phyloP scores from a whole-genome alignment of 192 early-diverging fungal species.

The Entomortierella chlamydospora region DNA sequence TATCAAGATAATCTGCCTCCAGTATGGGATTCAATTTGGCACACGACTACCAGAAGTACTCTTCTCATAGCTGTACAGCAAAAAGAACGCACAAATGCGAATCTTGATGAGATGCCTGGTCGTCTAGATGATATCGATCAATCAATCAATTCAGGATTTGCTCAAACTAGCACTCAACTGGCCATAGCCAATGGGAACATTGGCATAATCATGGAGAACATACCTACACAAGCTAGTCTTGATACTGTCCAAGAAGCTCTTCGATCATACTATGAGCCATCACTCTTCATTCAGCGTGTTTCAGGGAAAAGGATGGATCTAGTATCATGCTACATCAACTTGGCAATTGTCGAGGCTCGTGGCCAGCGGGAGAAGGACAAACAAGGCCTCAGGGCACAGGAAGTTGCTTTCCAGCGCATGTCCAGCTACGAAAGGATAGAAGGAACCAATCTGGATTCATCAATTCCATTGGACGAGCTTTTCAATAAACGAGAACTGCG shows the following conservation, averaged over 20 bases:
- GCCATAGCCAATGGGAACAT: neutral
- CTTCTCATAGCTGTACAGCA: neutral
- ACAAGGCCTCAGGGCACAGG: slow-evolving; percentile 14
- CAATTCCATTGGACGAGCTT: slow-evolving; percentile 12
- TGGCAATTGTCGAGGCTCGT: slow-evolving; percentile 23
- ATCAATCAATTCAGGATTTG: too few relatives aligned
- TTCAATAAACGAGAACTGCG: slow-evolving; percentile 18
- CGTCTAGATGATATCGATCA: too few relatives aligned
- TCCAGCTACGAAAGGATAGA: neutral
- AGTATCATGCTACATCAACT: slow-evolving; percentile 15
- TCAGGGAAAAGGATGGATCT: slow-evolving; percentile 14
- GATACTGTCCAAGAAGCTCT: slow-evolving; percentile 11
- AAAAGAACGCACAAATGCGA: neutral
- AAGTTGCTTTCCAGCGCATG: slow-evolving; percentile 9
- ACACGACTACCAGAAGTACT: neutral
- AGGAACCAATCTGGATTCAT: neutral
- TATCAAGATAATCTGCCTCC: neutral
- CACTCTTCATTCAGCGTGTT: slow-evolving; percentile 9
- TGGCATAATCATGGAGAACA: neutral
- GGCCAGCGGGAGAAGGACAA: slow-evolving; percentile 26
- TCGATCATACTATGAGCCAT: neutral
- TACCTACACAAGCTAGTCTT: neutral
- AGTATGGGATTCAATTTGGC: neutral
- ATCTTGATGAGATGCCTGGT: too few relatives aligned
- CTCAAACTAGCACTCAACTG: neutral